Base-by-base conservation (phyloP, 2,329 filamentous ascomycete genomes). In the Sclerotinia sclerotiorum region DNA sequence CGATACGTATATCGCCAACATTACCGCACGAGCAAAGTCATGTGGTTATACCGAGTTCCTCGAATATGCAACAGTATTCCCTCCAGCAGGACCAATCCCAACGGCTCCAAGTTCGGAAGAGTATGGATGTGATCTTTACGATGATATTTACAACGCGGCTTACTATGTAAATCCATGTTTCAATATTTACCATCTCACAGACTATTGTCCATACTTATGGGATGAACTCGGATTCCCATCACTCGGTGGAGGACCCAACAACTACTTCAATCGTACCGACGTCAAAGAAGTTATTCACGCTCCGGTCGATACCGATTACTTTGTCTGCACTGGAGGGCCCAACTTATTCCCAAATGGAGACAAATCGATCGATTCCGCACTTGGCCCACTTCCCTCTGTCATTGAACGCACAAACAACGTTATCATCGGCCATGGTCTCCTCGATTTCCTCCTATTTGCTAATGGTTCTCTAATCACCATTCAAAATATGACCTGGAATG, bases 401-500 rank as follows among this genome's bases (percentile, higher is more conserved):
- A 88, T 90, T 65, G 87, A 90, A 72, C 80, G 81, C 57, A 85
- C 86, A 8, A 84, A 88, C 67, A 83, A 83, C 61, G 86, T 85
- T 0, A 79, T 90, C 68, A 85, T 90, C 70, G 85, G 81, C 0
- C 87, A 90, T 73, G 88, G 87, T 8, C 79, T 83, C 69, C 81
- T 88, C 21, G 88, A 91, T 76, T 88, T 83, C 75, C 81, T 90
- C 65, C 80, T 91, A 10, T 81, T 88, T 55, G 79, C 82, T 71
- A 89, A 91, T 71, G 89, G 89, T 11, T 87, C 87, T 0, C 80
- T 90, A 3, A 78, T 89, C 56, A 84, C 84, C 1, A 86, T 91
- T 65, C 88, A 91, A 76, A 91, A 91, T 77, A 89, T 91, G 87
- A 91, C 88, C 0, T 91, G 87, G 86, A 84, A 85, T 65, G 89